phyloP scores from a whole-genome alignment of 306 rosid species.

The Castanea sativa region DNA sequence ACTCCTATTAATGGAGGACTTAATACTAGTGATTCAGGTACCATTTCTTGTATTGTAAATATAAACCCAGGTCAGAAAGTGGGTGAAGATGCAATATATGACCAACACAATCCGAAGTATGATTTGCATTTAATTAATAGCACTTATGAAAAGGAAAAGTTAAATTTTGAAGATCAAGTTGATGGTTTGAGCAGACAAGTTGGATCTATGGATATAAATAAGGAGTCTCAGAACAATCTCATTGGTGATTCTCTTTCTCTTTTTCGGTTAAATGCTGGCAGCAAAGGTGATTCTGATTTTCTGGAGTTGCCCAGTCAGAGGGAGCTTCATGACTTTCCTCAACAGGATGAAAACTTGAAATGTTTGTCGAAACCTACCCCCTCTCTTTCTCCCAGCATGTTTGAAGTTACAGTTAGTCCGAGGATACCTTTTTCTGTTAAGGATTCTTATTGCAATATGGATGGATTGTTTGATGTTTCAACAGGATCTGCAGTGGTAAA shows the following conservation, averaged over 20 bases:
- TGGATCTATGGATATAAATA: slow-evolving; percentile 38
- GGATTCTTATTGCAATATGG: slow-evolving; percentile 52
- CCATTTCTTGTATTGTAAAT: slow-evolving; percentile 1
- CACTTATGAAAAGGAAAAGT: slow-evolving; percentile 23
- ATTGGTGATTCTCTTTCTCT: slow-evolving; percentile 26
- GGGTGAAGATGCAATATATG: slow-evolving; percentile 3
- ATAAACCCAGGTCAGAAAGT: background rate
- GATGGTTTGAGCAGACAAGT: slow-evolving; percentile 48
- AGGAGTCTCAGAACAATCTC: slow-evolving; percentile 23
- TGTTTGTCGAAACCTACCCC: slow-evolving; percentile 7
- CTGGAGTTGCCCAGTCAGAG: slow-evolving; percentile 22
- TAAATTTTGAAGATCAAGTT: slow-evolving; percentile 37
- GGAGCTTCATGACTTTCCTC: slow-evolving; percentile 24
- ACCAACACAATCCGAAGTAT: background rate
- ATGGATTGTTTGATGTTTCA: slow-evolving; percentile 20
- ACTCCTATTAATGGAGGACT: slow-evolving; percentile 10
- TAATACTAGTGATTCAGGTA: background rate
- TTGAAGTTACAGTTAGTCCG: slow-evolving; percentile 16
- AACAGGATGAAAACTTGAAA: slow-evolving; percentile 17
- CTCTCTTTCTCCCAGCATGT: slow-evolving; percentile 24
- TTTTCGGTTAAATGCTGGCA: slow-evolving; percentile 24
- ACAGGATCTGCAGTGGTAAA: slow-evolving; percentile 27
- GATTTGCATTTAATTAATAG: slow-evolving; percentile 26
- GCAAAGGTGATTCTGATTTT: slow-evolving; percentile 29
- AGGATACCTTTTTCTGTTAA: slow-evolving; percentile 46